Evolutionary conservation across 305 asterid species (phyloP), one percentile per base, ranked within the genome.

Genomic region (Coffea humblotiana): DNA sequence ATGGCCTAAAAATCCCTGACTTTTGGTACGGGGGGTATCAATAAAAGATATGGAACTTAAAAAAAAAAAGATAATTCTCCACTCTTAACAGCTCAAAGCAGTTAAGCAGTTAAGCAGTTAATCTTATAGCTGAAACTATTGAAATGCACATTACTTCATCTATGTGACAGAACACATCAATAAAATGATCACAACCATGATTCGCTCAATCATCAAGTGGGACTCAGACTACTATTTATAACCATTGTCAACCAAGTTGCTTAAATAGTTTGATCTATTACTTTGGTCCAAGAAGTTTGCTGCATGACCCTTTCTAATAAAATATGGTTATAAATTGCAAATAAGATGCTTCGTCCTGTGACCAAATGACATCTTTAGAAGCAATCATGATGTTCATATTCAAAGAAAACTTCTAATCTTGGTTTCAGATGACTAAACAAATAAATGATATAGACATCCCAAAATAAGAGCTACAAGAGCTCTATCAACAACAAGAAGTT

Each of bases 361-460:
- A 71, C 74, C 74, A 45, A 10, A 70, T 21, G 56, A 71, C 23
- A 21, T 43, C 74, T 10, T 4, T 3, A 35, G 58, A 45, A 45
- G 23, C 10, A 23, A 45, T 9, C 37, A n/a, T 25, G 11, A 63
- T 11, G 10, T 25, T 51, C 51, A 21, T 45, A 9, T 71, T 71
- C 58, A 45, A 71, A 51, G 37, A 72, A 25, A 54, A 19, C 25
- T 56, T 74, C 66, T 54, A 35, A 60, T 37, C 40, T 60, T 14
- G 29, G 1, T 23, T 78, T n/a, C 21, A 32, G 32, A 77, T 68
- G 29, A 67, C 51, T 37, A 54, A 79, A 69, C 43, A 63, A 19
- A 25, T 16, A 85, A 72, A 68, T 18, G n/a, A 45, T 71, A 77
- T 54, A 80, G 35, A 10, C 52, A 82, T 58, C 29, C 19, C 64